Base-by-base conservation (phyloP, 78 protist genomes). In the Dictyostelium firmibasis region DNA sequence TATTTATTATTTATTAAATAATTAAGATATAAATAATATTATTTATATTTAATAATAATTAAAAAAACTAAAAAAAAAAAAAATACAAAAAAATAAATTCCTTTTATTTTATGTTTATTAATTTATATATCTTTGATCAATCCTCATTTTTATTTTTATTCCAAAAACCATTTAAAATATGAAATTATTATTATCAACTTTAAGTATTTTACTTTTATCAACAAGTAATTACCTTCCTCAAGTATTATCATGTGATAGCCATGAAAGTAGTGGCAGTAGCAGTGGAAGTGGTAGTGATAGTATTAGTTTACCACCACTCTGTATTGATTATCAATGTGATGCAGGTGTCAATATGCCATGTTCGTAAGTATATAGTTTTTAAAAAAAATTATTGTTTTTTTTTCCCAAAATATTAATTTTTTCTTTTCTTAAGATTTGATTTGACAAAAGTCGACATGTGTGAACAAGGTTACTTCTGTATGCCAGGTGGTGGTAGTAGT, bases 311-410 rank as follows among this genome's bases (percentile, higher is more conserved):
- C 47, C 79, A 31, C 79, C 79, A 31, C 29, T 33, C 31, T 72
- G 79, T 72, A 72, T 72, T 33, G 25, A 72, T 7, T 72, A 72
- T 72, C 79, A 72, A 72, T 72, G 79, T 33, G 79, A 72, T 72
- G 79, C 44, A 16, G 16, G 13, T 13, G 27, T 5, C 0, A 72
- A 72, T 33, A 7, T 23, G 33, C 23, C 79, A 13, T 72, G 79
- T 18, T 33, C 36, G 79, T 72, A 72, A 5, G 79, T 69, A 29
- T 69, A n/a, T n/a, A n/a, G n/a, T 53, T 33, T 31, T 72, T 29
- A 3, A 67, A 67, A 8, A 10, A 3, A 72, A 27, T 13, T 1
- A 69, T 31, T 69, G 8, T n/a, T n/a, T n/a, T n/a, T n/a, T n/a
- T n/a, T n/a, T n/a, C n/a, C n/a, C 31, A 27, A 27, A 14, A 69